Conservation (phyloP, 73 alveolate species). For the Paraurostyla sp. region DNA sequence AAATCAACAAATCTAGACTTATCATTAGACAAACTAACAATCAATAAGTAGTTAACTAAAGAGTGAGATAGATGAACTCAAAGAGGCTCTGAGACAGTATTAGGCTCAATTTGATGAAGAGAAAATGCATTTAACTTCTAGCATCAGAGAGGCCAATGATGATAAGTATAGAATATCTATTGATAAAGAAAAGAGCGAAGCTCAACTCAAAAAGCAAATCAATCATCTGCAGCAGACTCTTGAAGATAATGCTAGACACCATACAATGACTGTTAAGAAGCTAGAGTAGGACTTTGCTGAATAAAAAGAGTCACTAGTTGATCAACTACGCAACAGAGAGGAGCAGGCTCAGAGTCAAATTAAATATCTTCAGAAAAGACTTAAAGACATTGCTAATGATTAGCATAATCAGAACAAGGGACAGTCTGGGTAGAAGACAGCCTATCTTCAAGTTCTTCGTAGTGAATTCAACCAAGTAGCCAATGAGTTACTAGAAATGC, state of each 20-base stretch:
- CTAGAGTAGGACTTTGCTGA: slow-evolving; percentile 11
- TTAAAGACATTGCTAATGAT: neutral
- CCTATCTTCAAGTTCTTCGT: neutral
- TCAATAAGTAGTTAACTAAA: neutral
- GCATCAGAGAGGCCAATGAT: slow-evolving; percentile 20
- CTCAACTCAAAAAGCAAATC: neutral
- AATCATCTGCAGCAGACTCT: neutral
- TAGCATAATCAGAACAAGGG: neutral
- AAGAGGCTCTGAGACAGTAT: slow-evolving; percentile 37
- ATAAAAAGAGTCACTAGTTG: neutral
- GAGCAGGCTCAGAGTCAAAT: slow-evolving; percentile 20
- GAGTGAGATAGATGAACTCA: slow-evolving; percentile 8
- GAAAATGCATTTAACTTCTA: neutral
- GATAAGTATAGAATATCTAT: neutral
- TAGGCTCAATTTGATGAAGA: slow-evolving; percentile 1
- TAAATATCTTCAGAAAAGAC: neutral
- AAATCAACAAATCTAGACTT: neutral
- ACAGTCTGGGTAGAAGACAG: neutral
- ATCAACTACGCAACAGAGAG: neutral
- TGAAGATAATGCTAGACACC: neutral
- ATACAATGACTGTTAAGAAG: neutral
- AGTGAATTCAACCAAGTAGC: neutral
- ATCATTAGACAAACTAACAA: neutral
- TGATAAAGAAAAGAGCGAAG: neutral
- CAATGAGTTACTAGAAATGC: neutral